Evolutionary conservation across 2,329 filamentous ascomycete species (phyloP), one percentile per base, ranked within the genome.

Genomic region (Ophiostoma sp.): DNA sequence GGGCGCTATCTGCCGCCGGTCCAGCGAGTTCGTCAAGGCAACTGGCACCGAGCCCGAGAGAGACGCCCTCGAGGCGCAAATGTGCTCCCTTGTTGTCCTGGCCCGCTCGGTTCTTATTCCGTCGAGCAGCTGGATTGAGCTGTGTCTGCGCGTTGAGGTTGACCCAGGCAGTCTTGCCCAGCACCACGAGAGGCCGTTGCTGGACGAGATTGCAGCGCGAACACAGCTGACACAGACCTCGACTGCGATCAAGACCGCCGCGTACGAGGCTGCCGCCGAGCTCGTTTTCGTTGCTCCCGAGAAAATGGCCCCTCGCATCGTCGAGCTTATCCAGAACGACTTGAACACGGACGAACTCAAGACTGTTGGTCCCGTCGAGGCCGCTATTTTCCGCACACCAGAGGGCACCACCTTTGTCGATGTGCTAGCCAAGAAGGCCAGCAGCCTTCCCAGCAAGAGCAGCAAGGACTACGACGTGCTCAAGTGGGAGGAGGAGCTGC

Each of bases 401-500:
- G 93, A 96, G 78, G 94, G 93, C 1, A 94, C 90, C 1, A 86
- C 89, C 17, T 98, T 96, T 75, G 85, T 99, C 27, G 95, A 99
- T 79, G 92, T 98, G 0, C 84, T 99, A 6, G 92, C 90, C 44
- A 94, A 92, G 77, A 96, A 96, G 77, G 83, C 88, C 71, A 87
- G 87, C 72, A 82, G 84, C 52, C 81, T 90, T 1, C 88, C 93
- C 3, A 90, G 93, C 80, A 98, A 97, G 81, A 97, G 93, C 76
- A 90, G 88, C 67, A 97, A 96, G 78, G 95, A 98, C 77, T 97
- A 97, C 76, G 93, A 99, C 75, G 96, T 93, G 1, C 80, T 97
- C 57, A 97, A 97, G 79, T 99, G 96, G 95, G 95, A 99, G 79
- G 91, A 94, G 78, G 95, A 99, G 73, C 84, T 99, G 8, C 86